Evolutionary conservation across 179 eudicot species (phyloP).

Genomic region (Carnegiea gigantea): DNA sequence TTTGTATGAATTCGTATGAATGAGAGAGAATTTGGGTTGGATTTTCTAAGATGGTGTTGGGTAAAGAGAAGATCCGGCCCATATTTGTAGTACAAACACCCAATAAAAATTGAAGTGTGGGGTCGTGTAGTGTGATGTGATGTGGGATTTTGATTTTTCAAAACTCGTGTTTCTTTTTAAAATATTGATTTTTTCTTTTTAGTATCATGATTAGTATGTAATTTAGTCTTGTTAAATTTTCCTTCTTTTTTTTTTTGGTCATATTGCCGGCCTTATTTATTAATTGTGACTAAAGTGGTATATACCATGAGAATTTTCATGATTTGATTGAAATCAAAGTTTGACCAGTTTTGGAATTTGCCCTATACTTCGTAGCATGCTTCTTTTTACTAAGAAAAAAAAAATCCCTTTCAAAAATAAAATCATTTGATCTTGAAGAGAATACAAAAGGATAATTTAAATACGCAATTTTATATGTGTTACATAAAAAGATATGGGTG

Average conservation of each 20-base stretch:
- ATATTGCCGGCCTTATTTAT: background rate
- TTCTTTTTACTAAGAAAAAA: too few relatives aligned
- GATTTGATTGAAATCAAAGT: background rate
- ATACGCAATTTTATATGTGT: too few relatives aligned
- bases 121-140: background rate
- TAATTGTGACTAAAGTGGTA: background rate
- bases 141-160: background rate
- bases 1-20: constrained; percentile 20
- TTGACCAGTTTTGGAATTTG: background rate
- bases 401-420: too few relatives aligned
- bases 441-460: too few relatives aligned
- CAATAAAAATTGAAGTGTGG: background rate
- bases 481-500: too few relatives aligned
- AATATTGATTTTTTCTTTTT: background rate
- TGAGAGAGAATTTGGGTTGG: constrained; percentile 5
- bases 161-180: background rate
- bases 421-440: too few relatives aligned
- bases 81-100: background rate
- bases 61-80: background rate
- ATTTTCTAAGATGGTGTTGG: background rate
- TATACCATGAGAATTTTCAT: background rate
- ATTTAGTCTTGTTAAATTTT: too few relatives aligned
- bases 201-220: too few relatives aligned
- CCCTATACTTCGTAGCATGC: background rate
- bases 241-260: too few relatives aligned